A percentile compares a stretch with the other conserved stretches of the same genome.
Conservation (phyloP, 148 eudicot species). For the Beta vulgaris region DNA sequence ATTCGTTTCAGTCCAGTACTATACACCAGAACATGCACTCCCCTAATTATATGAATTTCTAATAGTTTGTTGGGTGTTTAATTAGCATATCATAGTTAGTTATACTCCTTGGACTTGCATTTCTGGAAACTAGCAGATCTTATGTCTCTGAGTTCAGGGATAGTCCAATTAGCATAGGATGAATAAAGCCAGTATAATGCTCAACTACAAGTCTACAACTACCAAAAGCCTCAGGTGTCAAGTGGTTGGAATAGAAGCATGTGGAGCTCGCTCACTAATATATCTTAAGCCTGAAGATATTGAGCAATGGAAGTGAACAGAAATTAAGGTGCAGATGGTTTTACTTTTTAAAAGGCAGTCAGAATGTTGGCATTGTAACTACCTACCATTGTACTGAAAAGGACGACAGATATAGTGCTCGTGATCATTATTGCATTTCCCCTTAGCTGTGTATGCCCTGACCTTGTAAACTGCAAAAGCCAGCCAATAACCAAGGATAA, state of each 20-base stretch:
- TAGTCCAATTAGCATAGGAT: not conserved
- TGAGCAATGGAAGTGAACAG: not conserved
- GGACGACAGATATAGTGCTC: constrained; percentile 71
- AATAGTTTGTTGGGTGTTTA: too few species aligned
- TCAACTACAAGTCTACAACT: constrained; percentile 4
- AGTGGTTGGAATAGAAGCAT: not conserved
- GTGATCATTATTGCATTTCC: constrained; percentile 85
- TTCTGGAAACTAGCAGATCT: too few species aligned
- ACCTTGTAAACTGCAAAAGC: constrained; percentile 61
- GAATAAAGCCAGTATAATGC: not conserved
- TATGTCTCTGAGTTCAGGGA: not conserved
- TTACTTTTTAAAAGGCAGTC: not conserved
- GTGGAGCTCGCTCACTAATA: not conserved
- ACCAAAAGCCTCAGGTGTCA: not conserved
- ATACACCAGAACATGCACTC: too few species aligned
- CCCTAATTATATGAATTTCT: too few species aligned
- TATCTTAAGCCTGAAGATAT: not conserved
- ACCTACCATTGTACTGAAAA: constrained; percentile 70
- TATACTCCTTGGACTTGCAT: too few species aligned
- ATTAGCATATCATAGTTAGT: too few species aligned
- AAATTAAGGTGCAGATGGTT: not conserved
- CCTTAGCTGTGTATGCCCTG: constrained; percentile 57
- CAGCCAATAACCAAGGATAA: constrained; percentile 11
- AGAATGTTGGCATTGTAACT: constrained; percentile 16
- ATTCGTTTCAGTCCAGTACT: too few species aligned